These are phyloP conservation scores for Cudoniella acicularis DNA, from an alignment of 495 filamentous ascomycete species.

Conservation along the genomic window DNA sequence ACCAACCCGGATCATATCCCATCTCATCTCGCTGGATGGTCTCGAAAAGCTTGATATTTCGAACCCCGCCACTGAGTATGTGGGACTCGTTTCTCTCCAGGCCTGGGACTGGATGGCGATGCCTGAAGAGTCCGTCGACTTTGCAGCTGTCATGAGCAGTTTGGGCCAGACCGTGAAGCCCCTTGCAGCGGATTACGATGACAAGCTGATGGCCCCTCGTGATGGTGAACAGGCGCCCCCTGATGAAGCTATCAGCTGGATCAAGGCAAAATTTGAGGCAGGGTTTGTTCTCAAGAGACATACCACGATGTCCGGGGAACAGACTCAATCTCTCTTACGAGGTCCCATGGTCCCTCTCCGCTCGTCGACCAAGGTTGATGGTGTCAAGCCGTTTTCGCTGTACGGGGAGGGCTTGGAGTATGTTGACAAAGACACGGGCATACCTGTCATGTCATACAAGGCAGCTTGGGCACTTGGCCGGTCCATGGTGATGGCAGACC, in stretches of 20 bases:
- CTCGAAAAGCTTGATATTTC: neutral
- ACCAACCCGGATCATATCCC: neutral
- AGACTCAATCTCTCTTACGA: constrained; percentile 35
- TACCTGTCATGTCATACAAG: constrained; percentile 32
- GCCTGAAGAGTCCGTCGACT: neutral
- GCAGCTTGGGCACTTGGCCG: constrained; percentile 27
- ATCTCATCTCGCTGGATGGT: constrained; percentile 3
- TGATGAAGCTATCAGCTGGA: neutral
- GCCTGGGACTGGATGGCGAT: neutral
- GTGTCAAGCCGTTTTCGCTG: neutral
- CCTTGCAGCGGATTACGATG: neutral
- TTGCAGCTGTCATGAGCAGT: neutral
- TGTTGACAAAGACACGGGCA: constrained; percentile 35
- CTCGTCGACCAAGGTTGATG: neutral
- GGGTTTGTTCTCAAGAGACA: constrained; percentile 40
- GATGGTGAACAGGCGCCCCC: neutral
- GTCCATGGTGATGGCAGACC: constrained; percentile 31
- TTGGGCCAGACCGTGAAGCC: neutral
- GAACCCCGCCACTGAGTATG: neutral
- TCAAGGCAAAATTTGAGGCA: constrained; percentile 14
- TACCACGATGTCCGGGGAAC: constrained; percentile 37
- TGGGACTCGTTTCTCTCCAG: neutral
- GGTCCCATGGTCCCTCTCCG: constrained; percentile 37
- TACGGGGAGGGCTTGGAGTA: constrained; percentile 34
- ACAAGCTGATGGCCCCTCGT: neutral